These are phyloP conservation scores for Triticum monococcum DNA, from an alignment of 176 grass and related monocot genomes.

Conservation along the genomic window DNA sequence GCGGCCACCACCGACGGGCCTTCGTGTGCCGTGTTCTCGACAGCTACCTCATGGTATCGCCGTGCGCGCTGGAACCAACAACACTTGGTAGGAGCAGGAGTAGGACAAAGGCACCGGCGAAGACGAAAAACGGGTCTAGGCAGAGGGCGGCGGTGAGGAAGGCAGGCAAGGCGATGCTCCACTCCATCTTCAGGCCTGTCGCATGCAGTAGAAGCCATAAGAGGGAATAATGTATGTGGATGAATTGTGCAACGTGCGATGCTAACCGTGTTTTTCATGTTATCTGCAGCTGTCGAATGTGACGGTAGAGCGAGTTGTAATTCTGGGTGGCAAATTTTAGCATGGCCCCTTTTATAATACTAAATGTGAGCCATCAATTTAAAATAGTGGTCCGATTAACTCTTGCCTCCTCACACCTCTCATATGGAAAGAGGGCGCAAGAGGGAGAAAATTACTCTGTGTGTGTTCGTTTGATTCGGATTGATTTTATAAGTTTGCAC, in stretches of 20 bases:
- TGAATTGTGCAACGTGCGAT: too few relatives aligned
- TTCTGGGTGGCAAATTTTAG: too few relatives aligned
- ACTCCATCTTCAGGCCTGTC: constrained; percentile 6
- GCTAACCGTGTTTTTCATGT: too few relatives aligned
- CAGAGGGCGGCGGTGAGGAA: not conserved
- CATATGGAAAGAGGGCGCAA: too few relatives aligned
- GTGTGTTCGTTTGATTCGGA: too few relatives aligned
- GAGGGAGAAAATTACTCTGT: too few relatives aligned
- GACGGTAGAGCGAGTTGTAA: not conserved
- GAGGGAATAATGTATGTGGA: too few relatives aligned
- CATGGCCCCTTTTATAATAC: too few relatives aligned
- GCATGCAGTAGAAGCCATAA: not conserved
- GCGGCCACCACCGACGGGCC: constrained; percentile 24
- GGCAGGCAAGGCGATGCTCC: constrained; percentile 23
- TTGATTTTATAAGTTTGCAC: too few relatives aligned
- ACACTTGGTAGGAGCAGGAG: not conserved
- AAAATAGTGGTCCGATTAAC: too few relatives aligned
- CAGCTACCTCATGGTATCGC: constrained; percentile 36
- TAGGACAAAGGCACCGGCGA: not conserved
- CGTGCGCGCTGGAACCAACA: not conserved
- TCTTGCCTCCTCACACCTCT: too few relatives aligned
- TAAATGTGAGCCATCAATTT: too few relatives aligned
- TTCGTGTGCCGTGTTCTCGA: constrained; percentile 48
- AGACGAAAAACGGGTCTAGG: not conserved
- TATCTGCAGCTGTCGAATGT: not conserved